Evolutionary conservation across 1,139 yeast genomes (phyloP).

Genomic region (Blastobotrys elegans): DNA sequence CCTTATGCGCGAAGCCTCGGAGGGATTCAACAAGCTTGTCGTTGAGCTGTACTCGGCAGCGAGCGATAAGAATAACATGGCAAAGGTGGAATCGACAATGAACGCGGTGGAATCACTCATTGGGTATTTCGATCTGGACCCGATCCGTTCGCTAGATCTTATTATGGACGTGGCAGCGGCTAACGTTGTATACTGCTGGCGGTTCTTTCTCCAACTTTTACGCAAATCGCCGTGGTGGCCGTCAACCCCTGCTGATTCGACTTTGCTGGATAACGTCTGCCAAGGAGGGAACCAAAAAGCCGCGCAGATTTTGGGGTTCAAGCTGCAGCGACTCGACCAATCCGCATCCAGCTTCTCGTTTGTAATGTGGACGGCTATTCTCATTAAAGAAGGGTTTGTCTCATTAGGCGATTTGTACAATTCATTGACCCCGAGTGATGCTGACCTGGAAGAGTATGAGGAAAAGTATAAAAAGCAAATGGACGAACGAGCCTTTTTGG

Average conservation of each 20-base stretch:
- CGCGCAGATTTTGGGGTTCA: conserved; percentile 56
- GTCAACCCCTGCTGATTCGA: conserved; percentile 33
- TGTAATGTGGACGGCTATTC: conserved; percentile 45
- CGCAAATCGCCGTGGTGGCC: conserved; percentile 68
- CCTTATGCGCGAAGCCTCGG: conserved; percentile 69
- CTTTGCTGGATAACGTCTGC: conserved; percentile 34
- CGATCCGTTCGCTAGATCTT: conserved; percentile 63
- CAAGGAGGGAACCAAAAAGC: conserved; percentile 58
- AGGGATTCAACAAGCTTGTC: conserved; percentile 71
- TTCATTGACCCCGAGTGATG: conserved; percentile 46
- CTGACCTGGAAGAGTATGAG: conserved; percentile 41
- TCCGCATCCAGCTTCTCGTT: conserved; percentile 22
- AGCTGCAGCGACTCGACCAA: conserved; percentile 32
- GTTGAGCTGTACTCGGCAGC: conserved; percentile 47
- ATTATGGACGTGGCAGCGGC: conserved; percentile 49
- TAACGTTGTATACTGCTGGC: conserved; percentile 43
- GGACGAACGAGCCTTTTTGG: conserved; percentile 57
- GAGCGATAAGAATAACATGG: conserved; percentile 38
- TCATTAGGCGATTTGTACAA: conserved; percentile 60
- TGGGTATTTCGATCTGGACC: conserved; percentile 77
- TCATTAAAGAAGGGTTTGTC: conserved; percentile 66
- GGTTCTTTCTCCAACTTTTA: conserved; percentile 47
- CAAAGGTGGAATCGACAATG: conserved; percentile 34
- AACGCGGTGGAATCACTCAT: conserved; percentile 53
- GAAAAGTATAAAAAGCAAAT: conserved; percentile 46